Evolutionary conservation across 768 basidiomycete species (phyloP).

Genomic region (Macrolepiota dolichaula): DNA sequence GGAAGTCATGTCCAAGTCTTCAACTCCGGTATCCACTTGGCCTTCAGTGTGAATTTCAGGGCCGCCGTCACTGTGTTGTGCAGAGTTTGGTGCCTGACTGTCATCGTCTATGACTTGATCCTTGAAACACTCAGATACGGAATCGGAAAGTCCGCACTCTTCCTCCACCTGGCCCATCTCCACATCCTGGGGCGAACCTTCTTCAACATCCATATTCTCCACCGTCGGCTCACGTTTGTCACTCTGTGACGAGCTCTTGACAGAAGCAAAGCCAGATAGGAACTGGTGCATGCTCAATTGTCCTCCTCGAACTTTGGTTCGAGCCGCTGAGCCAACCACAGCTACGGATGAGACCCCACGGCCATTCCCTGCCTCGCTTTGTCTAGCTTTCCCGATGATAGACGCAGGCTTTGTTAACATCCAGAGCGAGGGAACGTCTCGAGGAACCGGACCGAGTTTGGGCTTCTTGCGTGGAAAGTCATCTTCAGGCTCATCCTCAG

Average conservation of each 20-base stretch:
- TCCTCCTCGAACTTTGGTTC: constrained; percentile 1
- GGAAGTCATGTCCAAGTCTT: constrained; percentile 17
- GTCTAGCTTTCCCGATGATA: neutral
- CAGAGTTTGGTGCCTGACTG: neutral
- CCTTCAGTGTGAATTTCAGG: neutral
- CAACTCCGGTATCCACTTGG: constrained; percentile 15
- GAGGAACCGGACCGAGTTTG: constrained; percentile 14
- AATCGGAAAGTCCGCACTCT: neutral
- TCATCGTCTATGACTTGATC: neutral
- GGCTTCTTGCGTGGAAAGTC: constrained; percentile 37
- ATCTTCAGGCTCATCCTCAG: constrained; percentile 14
- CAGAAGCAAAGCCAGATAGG: constrained; percentile 6
- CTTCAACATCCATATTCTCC: constrained; percentile 1
- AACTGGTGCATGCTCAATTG: constrained; percentile 10
- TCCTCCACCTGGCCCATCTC: constrained; percentile 11
- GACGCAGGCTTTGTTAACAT: neutral
- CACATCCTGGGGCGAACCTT: constrained; percentile 17
- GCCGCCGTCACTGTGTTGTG: too few species aligned
- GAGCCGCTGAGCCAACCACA: neutral
- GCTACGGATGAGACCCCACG: neutral
- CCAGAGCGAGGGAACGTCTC: neutral
- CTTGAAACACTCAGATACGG: neutral
- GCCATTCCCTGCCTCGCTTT: neutral
- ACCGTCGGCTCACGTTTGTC: neutral
- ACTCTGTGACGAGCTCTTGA: neutral